Evolutionary conservation across 768 basidiomycete species (phyloP).

Genomic region (Calocybe indica): DNA sequence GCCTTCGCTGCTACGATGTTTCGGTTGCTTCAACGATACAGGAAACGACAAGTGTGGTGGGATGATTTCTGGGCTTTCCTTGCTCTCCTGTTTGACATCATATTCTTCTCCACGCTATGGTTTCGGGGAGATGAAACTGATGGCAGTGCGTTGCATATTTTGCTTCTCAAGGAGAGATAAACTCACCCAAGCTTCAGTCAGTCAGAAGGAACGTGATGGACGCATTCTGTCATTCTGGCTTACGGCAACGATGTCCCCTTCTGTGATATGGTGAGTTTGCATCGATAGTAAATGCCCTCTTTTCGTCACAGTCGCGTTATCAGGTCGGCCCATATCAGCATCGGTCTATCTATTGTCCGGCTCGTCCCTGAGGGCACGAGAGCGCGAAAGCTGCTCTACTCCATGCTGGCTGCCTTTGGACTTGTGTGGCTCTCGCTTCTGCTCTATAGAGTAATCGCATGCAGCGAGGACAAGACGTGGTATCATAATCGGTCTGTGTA

Average conservation of each 20-base stretch:
- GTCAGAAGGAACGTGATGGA: background rate
- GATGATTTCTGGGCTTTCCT: constrained; percentile 15
- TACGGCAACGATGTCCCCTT: background rate
- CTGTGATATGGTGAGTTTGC: constrained; percentile 9
- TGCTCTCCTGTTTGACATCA: constrained; percentile 5
- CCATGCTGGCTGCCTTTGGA: constrained; percentile 5
- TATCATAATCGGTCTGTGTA: constrained; percentile 6
- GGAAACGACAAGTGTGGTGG: constrained; percentile 15
- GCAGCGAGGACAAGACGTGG: constrained; percentile 7
- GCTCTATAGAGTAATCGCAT: constrained; percentile 8
- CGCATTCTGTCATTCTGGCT: constrained; percentile 8
- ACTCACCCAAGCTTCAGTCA: background rate
- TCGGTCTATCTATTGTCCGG: constrained; percentile 13
- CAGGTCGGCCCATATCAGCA: constrained; percentile 13
- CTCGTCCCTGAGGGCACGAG: constrained; percentile 6
- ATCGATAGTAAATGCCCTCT: background rate
- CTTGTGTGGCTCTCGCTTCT: constrained; percentile 6
- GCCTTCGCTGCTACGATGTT: constrained; percentile 11
- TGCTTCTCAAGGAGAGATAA: background rate
- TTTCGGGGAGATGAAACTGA: constrained; percentile 5
- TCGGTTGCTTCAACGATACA: constrained; percentile 11
- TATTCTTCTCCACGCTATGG: constrained; percentile 7
- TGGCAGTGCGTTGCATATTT: background rate
- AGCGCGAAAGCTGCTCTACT: constrained; percentile 2
- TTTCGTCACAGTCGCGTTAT: background rate